A percentile compares a stretch with the other conserved stretches of the same genome.
Evolutionary conservation across 2,329 filamentous ascomycete genomes (phyloP).

Genomic region (Hypoxylon rubiginosum): DNA sequence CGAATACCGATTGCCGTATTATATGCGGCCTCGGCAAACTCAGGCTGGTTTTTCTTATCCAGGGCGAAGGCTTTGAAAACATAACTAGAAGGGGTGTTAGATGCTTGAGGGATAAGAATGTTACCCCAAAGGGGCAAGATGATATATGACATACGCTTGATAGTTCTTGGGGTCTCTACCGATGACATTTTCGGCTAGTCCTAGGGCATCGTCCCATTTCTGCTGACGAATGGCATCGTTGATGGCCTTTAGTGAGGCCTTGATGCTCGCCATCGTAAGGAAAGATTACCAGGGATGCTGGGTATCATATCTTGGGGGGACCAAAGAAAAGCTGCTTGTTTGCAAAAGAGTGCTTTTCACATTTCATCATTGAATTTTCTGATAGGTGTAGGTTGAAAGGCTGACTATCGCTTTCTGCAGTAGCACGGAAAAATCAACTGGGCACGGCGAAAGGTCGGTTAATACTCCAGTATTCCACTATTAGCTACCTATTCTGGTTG

Average conservation of each 20-base stretch:
- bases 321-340: slow-evolving; percentile 6
- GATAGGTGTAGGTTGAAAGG: slow-evolving; percentile 3
- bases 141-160: slow-evolving; percentile 74
- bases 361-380: slow-evolving; percentile 45
- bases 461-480: neutral
- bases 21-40: slow-evolving; percentile 84
- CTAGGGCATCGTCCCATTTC: slow-evolving; percentile 81
- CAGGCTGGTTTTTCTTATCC: slow-evolving; percentile 79
- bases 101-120: slow-evolving; percentile 5
- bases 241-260: slow-evolving; percentile 84
- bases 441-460: slow-evolving; percentile 28
- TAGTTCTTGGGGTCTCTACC: slow-evolving; percentile 82
- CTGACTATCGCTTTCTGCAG: slow-evolving; percentile 9
- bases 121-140: slow-evolving; percentile 11
- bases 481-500: neutral
- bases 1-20: slow-evolving; percentile 78
- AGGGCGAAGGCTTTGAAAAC: slow-evolving; percentile 90
- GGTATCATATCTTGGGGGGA: slow-evolving; percentile 44
- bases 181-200: slow-evolving; percentile 77
- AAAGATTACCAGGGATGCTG: slow-evolving; percentile 25
- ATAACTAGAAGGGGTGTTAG: slow-evolving; percentile 62
- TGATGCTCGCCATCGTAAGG: slow-evolving; percentile 67
- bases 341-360: slow-evolving; percentile 25
- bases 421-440: neutral
- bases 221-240: slow-evolving; percentile 82